phyloP scores from a whole-genome alignment of 768 basidiomycete species.

The Trametes coccinea region DNA sequence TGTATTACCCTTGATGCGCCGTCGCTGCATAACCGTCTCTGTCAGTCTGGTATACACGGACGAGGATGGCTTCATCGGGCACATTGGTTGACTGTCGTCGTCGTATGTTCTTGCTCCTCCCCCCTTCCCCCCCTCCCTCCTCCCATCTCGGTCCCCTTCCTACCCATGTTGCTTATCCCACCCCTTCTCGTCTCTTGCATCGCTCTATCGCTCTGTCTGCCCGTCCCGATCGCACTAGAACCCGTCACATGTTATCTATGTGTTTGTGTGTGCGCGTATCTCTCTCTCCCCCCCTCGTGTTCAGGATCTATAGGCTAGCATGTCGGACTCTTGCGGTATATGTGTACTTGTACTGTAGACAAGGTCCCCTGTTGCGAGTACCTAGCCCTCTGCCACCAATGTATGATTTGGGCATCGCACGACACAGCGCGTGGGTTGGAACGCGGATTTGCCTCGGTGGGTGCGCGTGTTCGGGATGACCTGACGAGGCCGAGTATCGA shows the following conservation, averaged over 20 bases:
- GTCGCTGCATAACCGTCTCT: conserved; percentile 14
- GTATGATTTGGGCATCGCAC: conserved; percentile 5
- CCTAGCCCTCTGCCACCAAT: background rate
- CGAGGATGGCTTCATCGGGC: background rate
- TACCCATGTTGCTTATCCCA: background rate
- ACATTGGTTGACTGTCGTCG: background rate
- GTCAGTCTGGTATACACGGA: background rate
- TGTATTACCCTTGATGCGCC: conserved; percentile 70
- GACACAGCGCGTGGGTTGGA: background rate
- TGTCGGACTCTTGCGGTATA: conserved; percentile 8
- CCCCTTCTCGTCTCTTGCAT: conserved; percentile 11
- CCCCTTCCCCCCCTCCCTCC: background rate
- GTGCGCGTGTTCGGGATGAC: background rate
- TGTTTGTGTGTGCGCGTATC: background rate
- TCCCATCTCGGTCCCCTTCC: too few species aligned
- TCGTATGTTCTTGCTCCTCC: background rate
- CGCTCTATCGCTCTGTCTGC: conserved; percentile 16
- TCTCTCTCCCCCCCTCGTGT: background rate
- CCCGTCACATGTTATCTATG: conserved; percentile 21
- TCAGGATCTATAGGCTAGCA: conserved; percentile 8
- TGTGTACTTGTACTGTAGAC: conserved; percentile 26
- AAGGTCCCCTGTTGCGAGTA: background rate
- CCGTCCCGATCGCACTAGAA: conserved; percentile 20
- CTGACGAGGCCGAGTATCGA: background rate
- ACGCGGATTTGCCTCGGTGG: background rate